Percentiles rank a stretch among this genome's conserved stretches.
These are phyloP conservation scores for Daldinia decipiens DNA, from an alignment of 495 filamentous ascomycete genomes.

Conservation along the genomic window DNA sequence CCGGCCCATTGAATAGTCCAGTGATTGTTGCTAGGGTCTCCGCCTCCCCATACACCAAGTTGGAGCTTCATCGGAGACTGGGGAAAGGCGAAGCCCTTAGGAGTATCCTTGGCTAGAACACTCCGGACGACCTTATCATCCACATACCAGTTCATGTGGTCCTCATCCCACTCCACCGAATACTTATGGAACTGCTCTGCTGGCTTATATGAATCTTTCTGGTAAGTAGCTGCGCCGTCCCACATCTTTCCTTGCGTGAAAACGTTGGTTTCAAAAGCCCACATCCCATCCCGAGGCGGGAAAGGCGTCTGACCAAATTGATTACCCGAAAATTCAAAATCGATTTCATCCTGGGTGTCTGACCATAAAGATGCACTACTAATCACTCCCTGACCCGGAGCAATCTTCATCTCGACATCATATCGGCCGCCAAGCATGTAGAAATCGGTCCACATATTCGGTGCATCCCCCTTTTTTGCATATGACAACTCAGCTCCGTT, in stretches of 20 bases:
- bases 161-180: constrained; percentile 82
- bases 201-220: constrained; percentile 74
- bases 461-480: constrained; percentile 75
- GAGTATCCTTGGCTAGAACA: constrained; percentile 53
- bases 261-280: constrained; percentile 84
- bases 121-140: constrained; percentile 75
- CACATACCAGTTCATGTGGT: constrained; percentile 82
- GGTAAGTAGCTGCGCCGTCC: constrained; percentile 71
- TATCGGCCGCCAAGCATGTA: constrained; percentile 85
- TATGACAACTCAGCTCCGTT: constrained; percentile 80
- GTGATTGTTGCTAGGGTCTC: constrained; percentile 66
- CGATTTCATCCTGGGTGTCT: constrained; percentile 92
- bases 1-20: constrained; percentile 73
- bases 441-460: constrained; percentile 73
- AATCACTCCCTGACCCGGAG: constrained; percentile 77
- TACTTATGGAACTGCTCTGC: constrained; percentile 86
- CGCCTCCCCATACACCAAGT: constrained; percentile 79
- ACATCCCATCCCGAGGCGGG: constrained; percentile 45
- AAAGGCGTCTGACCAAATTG: constrained; percentile 60
- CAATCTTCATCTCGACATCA: constrained; percentile 73
- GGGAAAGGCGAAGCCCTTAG: constrained; percentile 69
- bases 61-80: constrained; percentile 81
- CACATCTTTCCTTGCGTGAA: constrained; percentile 84
- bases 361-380: constrained; percentile 88
- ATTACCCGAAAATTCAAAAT: constrained; percentile 83